Evolutionary conservation across 768 basidiomycete species (phyloP), one percentile per base, ranked within the genome.

Genomic region (Butyriboletus loyo): DNA sequence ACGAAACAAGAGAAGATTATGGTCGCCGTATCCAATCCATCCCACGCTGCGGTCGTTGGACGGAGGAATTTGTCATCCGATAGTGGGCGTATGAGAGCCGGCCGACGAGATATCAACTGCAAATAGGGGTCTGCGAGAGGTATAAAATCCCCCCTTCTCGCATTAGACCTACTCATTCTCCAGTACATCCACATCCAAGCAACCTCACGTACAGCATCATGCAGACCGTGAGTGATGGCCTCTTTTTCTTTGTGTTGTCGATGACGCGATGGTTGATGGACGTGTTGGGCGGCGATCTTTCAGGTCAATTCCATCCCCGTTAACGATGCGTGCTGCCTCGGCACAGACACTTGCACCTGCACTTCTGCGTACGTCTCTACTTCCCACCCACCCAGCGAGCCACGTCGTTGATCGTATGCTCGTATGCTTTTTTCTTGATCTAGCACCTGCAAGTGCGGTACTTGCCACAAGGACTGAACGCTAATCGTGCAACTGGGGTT

Each of bases 141-240:
- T 51, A 51, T 57, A 57, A 57, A 46, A 22, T 6, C 15, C 24
- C n/a, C 15, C 21, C 31, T 5, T n/a, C 5, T 25, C 42, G 2
- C 14, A 3, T 3, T n/a, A 10, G 8, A 22, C 24, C 9, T 22
- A 15, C 31, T 28, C 19, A 19, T 49, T 3, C 34, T 27, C 49
- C 28, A 49, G 24, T 32, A 19, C 5, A 34, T 27, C 37, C n/a
- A n/a, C n/a, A n/a, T n/a, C n/a, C 13, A 46, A 57, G 45, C 38
- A 54, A 15, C 25, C 30, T 37, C 28, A 17, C 41, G 0, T 15
- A 47, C 4, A 53, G 0, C 47, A 57, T 14, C 39, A 64, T 63
- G 62, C 62, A 63, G 43, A 61, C 53, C 9, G 62, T 64, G 46
- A 51, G 62, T 44, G n/a, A 24, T n/a, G 21, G 0, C 8, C 17